These are phyloP conservation scores for Pleochaeta shiraiana DNA, from an alignment of 2,329 filamentous ascomycete species.

Conservation along the genomic window DNA sequence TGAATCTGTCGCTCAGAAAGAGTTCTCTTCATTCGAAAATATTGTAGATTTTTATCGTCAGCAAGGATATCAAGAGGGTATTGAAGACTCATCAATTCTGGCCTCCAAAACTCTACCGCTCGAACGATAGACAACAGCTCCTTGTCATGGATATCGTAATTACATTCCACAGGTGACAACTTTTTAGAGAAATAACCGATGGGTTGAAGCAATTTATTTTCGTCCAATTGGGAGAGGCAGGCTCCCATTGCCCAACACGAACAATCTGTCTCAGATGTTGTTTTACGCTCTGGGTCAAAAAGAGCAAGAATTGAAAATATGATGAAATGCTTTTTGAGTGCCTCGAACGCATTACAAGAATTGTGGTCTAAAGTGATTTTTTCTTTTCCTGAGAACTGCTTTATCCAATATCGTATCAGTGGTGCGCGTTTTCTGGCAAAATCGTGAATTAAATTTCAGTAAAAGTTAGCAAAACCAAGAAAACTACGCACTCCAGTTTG, in stretches of 20 bases:
- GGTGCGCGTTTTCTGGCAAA: background rate
- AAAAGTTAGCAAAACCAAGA: background rate
- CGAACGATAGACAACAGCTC: background rate
- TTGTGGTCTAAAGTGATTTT: too few species aligned
- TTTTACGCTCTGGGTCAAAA: background rate
- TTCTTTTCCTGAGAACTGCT: too few species aligned
- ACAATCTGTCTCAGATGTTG: background rate
- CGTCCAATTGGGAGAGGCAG: background rate
- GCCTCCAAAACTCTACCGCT: background rate
- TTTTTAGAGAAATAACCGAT: background rate
- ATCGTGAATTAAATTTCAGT: background rate
- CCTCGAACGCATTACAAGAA: too few species aligned
- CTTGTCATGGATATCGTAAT: background rate
- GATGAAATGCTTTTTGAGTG: background rate
- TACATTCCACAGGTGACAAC: background rate
- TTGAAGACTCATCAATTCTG: background rate
- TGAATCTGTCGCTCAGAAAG: too few species aligned
- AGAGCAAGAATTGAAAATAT: background rate
- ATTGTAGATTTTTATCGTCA: background rate
- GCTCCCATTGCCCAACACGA: constrained; percentile 1
- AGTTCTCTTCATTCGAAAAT: too few species aligned
- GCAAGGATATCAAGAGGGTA: background rate
- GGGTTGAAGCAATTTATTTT: background rate
- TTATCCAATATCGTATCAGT: background rate
- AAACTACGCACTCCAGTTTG: background rate